phyloP scores from a whole-genome alignment of 768 basidiomycete species.

The Wakefieldia striispora region DNA sequence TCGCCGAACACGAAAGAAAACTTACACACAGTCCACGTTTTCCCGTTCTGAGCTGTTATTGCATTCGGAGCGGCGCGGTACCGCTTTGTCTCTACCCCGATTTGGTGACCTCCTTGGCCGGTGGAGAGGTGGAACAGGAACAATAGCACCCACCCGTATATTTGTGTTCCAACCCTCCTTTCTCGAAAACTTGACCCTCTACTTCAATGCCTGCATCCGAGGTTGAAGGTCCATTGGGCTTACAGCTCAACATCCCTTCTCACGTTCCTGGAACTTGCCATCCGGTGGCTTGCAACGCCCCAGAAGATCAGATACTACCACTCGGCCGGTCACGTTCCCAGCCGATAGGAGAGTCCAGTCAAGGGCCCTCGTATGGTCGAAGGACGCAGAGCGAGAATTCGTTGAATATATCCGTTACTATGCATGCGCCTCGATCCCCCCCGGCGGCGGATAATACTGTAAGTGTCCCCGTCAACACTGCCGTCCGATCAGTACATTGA shows the following conservation, averaged over 20 bases:
- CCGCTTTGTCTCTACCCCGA: conserved; percentile 16
- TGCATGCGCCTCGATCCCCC: conserved; percentile 10
- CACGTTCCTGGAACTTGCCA: conserved; percentile 6
- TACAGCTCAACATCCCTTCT: conserved; percentile 17
- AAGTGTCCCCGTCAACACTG: background rate
- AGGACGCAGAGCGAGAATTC: conserved; percentile 27
- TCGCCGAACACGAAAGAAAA: background rate
- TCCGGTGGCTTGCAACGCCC: conserved; percentile 6
- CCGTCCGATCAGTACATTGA: conserved; percentile 6
- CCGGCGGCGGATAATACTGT: conserved; percentile 27
- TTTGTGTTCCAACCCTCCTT: background rate
- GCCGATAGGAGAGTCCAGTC: conserved; percentile 24
- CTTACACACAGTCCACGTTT: background rate
- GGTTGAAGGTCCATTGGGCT: conserved; percentile 20
- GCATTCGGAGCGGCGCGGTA: background rate
- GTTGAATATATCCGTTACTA: conserved; percentile 6
- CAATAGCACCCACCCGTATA: conserved; percentile 11
- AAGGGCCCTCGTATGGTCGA: conserved; percentile 20
- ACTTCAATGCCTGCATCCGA: conserved; percentile 21
- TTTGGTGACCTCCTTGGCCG: conserved; percentile 14
- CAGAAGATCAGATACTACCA: conserved; percentile 9
- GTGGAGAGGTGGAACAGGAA: conserved; percentile 10
- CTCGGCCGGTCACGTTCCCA: conserved; percentile 20
- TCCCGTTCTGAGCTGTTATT: background rate
- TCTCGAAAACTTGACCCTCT: background rate